phyloP scores from a whole-genome alignment of 106 monocot species.

The Allium fistulosum region DNA sequence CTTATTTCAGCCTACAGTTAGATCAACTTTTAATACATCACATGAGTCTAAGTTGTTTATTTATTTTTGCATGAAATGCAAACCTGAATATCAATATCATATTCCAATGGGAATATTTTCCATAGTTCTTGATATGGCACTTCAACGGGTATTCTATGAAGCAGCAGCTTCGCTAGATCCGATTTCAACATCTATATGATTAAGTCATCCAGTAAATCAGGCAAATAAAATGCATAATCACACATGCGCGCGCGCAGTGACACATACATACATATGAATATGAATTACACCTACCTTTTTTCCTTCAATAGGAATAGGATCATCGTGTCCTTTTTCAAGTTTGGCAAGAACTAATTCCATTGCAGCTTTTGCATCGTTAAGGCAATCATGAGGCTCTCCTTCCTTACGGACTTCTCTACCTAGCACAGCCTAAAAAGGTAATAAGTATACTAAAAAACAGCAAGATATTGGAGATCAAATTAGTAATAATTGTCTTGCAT shows the following conservation, averaged over 20 bases:
- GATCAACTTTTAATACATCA: no score
- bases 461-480: background rate
- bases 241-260: no score
- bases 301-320: constrained; percentile 35
- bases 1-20: constrained; percentile 23
- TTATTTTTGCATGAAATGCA: no score
- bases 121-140: constrained; percentile 36
- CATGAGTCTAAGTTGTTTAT: no score
- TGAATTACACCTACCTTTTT: constrained; percentile 4
- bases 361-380: constrained; percentile 64
- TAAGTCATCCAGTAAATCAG: no score
- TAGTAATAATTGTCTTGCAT: no score
- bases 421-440: constrained; percentile 37
- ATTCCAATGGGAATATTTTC: constrained; percentile 28
- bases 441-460: background rate
- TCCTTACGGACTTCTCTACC: constrained; percentile 49
- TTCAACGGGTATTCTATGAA: constrained; percentile 52
- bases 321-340: constrained; percentile 47
- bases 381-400: constrained; percentile 69
- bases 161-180: constrained; percentile 34
- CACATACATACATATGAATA: no score
- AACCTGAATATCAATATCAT: constrained; percentile 40
- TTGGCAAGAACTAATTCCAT: constrained; percentile 82
- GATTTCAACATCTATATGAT: constrained; percentile 31
- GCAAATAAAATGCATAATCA: no score